Evolutionary conservation across 306 rosid species (phyloP).

Genomic region (Quercus variabilis): DNA sequence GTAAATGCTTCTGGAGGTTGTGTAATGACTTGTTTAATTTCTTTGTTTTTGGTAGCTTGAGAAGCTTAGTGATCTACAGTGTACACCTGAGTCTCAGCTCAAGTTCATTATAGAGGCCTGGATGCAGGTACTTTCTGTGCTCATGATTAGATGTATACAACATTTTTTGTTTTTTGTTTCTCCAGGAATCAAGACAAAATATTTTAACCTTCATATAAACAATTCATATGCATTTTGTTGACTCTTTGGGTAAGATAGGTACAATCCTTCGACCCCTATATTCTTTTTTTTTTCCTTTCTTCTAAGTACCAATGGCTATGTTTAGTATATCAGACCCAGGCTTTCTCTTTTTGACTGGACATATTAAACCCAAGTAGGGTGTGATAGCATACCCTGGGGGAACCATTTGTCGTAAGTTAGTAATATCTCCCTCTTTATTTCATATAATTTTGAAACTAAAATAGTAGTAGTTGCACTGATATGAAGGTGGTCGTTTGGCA

Average conservation of each 20-base stretch:
- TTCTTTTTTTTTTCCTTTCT: neutral
- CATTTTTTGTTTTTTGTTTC: neutral
- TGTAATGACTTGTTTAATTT: conserved; percentile 8
- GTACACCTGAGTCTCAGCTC: conserved; percentile 95
- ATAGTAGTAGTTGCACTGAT: neutral
- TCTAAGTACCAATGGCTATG: neutral
- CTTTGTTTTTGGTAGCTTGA: conserved; percentile 54
- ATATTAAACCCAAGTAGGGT: neutral
- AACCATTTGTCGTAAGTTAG: neutral
- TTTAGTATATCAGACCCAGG: neutral
- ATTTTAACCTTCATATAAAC: too few relatives aligned
- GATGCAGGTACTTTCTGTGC: conserved; percentile 66
- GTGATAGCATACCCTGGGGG: neutral
- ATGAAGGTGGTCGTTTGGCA: neutral
- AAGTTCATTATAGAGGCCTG: conserved; percentile 97
- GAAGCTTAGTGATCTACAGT: conserved; percentile 82
- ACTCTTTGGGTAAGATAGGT: neutral
- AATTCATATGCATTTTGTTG: neutral
- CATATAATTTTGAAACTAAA: neutral
- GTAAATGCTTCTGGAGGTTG: conserved; percentile 2
- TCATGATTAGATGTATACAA: neutral
- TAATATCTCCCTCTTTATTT: neutral
- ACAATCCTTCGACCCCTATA: too few relatives aligned
- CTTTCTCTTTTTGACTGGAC: neutral
- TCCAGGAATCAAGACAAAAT: neutral